Evolutionary conservation across 2,329 filamentous ascomycete species (phyloP).

Genomic region (Talaromyces sp.): DNA sequence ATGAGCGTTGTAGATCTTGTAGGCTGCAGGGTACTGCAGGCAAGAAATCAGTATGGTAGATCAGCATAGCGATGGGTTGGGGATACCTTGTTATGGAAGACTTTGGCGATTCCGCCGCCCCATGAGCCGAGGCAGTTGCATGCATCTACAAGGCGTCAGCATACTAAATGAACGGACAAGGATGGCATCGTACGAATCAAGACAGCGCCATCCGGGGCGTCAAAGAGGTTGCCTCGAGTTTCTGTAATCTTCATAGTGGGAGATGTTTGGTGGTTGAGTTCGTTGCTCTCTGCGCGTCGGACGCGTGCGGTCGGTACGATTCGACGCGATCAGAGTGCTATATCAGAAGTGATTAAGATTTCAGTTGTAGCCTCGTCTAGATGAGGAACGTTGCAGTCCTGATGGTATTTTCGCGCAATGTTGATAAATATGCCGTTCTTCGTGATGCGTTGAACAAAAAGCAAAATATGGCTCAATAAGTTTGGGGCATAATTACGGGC

Average conservation of each 20-base stretch:
- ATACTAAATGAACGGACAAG: not conserved
- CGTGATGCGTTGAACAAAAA: not conserved
- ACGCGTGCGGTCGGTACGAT: not conserved
- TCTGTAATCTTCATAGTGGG: conserved; percentile 23
- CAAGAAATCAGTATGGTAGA: not conserved
- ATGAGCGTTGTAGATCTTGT: conserved; percentile 45
- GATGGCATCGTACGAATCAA: conserved; percentile 46
- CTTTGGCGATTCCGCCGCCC: conserved; percentile 56
- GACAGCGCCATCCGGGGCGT: conserved; percentile 47
- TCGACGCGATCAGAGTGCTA: not conserved
- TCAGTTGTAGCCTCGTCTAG: not conserved
- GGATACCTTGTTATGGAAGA: conserved; percentile 43
- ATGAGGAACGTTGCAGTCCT: not conserved
- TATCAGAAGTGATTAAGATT: too few species aligned
- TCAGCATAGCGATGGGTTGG: not conserved
- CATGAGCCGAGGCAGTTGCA: conserved; percentile 58
- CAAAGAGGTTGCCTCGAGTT: conserved; percentile 50
- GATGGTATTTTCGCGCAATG: not conserved
- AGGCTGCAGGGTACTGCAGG: conserved; percentile 50
- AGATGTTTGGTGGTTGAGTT: not conserved
- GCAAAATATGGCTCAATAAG: not conserved
- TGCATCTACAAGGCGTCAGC: conserved; percentile 42
- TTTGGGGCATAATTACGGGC: not conserved
- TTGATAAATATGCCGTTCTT: not conserved
- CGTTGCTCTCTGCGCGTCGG: not conserved